These are phyloP conservation scores for Hagleromyces aurorensis DNA, from an alignment of 805 yeast species.

Conservation along the genomic window DNA sequence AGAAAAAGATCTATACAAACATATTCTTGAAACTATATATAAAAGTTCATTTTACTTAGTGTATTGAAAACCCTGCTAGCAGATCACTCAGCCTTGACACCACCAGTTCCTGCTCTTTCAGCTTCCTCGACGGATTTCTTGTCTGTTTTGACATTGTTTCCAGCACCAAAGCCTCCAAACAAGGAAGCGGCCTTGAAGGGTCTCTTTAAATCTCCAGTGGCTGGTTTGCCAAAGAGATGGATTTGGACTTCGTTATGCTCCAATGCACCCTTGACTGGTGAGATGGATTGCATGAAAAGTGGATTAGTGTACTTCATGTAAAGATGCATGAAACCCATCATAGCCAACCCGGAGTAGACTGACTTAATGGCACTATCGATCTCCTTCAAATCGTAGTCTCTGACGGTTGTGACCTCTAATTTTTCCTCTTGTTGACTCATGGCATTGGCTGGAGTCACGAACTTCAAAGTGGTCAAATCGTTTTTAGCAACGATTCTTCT, in stretches of 20 bases:
- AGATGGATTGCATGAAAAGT: constrained; percentile 84
- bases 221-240: constrained; percentile 75
- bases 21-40: no score
- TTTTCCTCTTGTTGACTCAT: constrained; percentile 64
- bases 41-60: constrained; percentile 2
- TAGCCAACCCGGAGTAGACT: constrained; percentile 79
- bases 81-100: constrained; percentile 76
- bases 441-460: constrained; percentile 76
- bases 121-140: constrained; percentile 80
- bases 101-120: constrained; percentile 79
- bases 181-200: constrained; percentile 88
- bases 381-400: constrained; percentile 90
- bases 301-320: constrained; percentile 98
- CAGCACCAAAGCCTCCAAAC: constrained; percentile 48
- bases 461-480: constrained; percentile 87
- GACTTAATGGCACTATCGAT: constrained; percentile 73
- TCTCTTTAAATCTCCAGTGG: constrained; percentile 87
- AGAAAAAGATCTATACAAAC: no score
- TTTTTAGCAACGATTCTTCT: constrained; percentile 60
- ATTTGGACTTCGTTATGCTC: constrained; percentile 89
- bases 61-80: neutral
- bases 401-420: constrained; percentile 83
- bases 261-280: constrained; percentile 82
- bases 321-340: constrained; percentile 98
- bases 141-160: constrained; percentile 61